Conservation (phyloP, 805 yeast genomes). For the Kodamaea laetipori region DNA sequence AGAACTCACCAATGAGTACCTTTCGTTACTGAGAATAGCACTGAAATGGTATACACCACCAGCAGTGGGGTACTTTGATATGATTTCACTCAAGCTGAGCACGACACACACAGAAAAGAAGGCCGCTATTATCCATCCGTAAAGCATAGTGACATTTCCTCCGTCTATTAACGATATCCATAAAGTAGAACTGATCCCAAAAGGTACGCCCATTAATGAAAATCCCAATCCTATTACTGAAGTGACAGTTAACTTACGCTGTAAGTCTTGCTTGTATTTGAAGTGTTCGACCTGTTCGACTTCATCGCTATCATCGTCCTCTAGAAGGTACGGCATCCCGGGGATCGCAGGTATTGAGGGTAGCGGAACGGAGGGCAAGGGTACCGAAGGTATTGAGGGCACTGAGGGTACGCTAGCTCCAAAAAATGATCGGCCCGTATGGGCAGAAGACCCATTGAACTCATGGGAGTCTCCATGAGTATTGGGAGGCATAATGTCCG, state of each 20-base stretch:
- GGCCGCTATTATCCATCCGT: conserved; percentile 73
- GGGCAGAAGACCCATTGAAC: neutral
- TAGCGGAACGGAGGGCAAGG: conserved; percentile 2
- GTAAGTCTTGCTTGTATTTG: conserved; percentile 71
- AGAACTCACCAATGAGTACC: conserved; percentile 57
- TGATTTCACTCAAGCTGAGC: conserved; percentile 73
- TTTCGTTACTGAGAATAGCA: conserved; percentile 63
- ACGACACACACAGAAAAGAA: conserved; percentile 65
- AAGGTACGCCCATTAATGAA: conserved; percentile 79
- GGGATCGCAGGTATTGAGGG: conserved; percentile 6
- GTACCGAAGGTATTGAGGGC: conserved; percentile 8
- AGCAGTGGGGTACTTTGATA: conserved; percentile 75
- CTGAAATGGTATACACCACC: conserved; percentile 78
- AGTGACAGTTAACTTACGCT: conserved; percentile 64
- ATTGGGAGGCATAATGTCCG: neutral
- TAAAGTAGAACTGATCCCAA: conserved; percentile 73
- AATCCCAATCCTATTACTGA: conserved; percentile 79
- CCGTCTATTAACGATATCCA: conserved; percentile 75
- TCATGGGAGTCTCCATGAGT: conserved; percentile 1
- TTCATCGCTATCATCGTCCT: conserved; percentile 43
- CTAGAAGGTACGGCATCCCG: conserved; percentile 14
- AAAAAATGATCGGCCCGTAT: neutral
- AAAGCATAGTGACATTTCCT: conserved; percentile 71
- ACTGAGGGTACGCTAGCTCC: conserved; percentile 1
- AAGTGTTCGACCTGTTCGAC: conserved; percentile 67